Evolutionary conservation across 768 basidiomycete species (phyloP), one percentile per base, ranked within the genome.

Genomic region (Russula foetens): DNA sequence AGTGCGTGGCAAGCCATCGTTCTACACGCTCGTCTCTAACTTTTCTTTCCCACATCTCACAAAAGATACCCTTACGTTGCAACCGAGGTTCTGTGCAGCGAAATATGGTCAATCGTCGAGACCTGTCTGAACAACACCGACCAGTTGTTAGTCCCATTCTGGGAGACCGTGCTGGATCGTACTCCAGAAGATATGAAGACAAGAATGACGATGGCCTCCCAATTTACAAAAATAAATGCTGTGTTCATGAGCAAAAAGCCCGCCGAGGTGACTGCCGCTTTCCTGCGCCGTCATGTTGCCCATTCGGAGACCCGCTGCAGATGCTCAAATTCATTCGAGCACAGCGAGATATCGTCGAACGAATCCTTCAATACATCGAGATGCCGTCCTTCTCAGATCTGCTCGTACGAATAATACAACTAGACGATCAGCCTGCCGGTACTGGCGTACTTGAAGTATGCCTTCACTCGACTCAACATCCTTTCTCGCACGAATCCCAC

Each of bases 101-200:
- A 96, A 67, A 87, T 96, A 74, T 97, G 93, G 88, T 90, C 88
- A 23, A 91, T 98, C 68, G 85, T 93, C 50, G 92, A 94, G 73
- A 92, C 91, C 1, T 90, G 92, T 67, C 77, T 96, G 67, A 80
- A 79, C 67, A 77, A 87, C 67, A 78, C 81, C 53, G 78, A 84
- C 11, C 83, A 87, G 59, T 78, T 97, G 55, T 79, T 98, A 54
- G 76, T 79, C 41, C 89, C 92, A 12, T 96, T 97, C 77, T 97
- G 94, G 94, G 92, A 97, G 72, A 84, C 83, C 19, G 85, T 92
- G 19, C 76, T 92, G 29, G 88, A 91, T 69, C 79, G 84, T 67
- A 79, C 87, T 3, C 79, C 89, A 17, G 90, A 92, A 47, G 91
- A 92, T 61, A 90, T 96, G 82, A 90, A 88, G 73, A 87, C 83